Conservation (phyloP, 495 filamentous ascomycete species). For the Aspergillus ostianus region DNA sequence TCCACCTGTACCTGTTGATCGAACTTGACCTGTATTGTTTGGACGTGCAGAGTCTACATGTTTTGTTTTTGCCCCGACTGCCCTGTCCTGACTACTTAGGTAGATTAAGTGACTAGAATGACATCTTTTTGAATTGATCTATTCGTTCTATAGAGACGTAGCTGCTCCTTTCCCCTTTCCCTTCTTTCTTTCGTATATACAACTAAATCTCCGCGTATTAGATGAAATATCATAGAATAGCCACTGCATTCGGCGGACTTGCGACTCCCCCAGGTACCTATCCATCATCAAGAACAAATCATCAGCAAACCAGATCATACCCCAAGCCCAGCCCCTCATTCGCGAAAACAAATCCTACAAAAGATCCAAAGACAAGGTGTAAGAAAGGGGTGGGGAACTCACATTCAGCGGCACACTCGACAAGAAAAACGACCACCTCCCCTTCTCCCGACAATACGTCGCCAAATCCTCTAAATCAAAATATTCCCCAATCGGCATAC, state of each 20-base stretch:
- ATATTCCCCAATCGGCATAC: conserved; percentile 58
- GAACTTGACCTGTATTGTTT: neutral
- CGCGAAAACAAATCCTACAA: no score
- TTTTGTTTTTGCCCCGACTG: neutral
- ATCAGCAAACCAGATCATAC: neutral
- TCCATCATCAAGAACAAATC: neutral
- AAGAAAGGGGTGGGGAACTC: conserved; percentile 12
- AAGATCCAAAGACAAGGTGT: conserved; percentile 4
- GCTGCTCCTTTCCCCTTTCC: neutral
- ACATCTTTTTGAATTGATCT: neutral
- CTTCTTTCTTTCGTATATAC: neutral
- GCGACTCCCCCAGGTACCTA: conserved; percentile 52
- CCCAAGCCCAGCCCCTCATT: neutral
- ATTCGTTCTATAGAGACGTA: neutral
- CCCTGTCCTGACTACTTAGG: neutral
- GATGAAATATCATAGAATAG: conserved; percentile 48
- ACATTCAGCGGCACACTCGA: conserved; percentile 56
- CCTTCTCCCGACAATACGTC: conserved; percentile 40
- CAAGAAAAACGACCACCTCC: conserved; percentile 53
- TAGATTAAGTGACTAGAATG: neutral
- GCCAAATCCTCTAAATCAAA: conserved; percentile 54
- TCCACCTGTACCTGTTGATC: neutral
- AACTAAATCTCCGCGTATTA: neutral
- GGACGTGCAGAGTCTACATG: neutral
- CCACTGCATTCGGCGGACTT: conserved; percentile 51